Conservation (phyloP, 225 moss, liverwort and hornwort species). For the Physcomitrellopsis africana region DNA sequence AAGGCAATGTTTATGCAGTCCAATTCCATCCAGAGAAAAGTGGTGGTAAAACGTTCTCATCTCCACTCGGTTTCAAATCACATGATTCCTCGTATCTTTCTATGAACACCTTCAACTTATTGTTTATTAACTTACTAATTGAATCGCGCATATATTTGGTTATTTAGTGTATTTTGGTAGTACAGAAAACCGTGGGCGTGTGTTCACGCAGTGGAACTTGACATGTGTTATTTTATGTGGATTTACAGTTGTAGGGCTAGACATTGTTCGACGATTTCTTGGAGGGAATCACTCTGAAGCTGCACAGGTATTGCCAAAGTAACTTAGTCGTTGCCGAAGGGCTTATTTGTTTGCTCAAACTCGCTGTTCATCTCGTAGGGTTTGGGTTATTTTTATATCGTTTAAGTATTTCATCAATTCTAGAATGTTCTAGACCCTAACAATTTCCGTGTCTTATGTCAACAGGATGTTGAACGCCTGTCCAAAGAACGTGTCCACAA, state of each 20-base stretch:
- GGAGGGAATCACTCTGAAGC: constrained; percentile 69
- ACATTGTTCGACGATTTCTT: constrained; percentile 87
- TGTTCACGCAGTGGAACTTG: constrained; percentile 11
- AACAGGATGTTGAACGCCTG: constrained; percentile 75
- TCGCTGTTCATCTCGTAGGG: constrained; percentile 14
- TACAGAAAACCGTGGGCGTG: not conserved
- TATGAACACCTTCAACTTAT: not conserved
- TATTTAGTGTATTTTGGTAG: not conserved
- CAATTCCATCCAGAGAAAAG: constrained; percentile 99
- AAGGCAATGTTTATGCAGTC: constrained; percentile 86
- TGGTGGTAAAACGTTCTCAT: constrained; percentile 60
- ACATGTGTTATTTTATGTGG: constrained; percentile 14
- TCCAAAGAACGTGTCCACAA: constrained; percentile 52
- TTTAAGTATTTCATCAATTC: constrained; percentile 16
- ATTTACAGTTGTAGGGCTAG: constrained; percentile 81
- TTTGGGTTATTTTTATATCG: not conserved
- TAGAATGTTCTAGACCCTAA: constrained; percentile 12
- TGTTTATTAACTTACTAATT: not conserved
- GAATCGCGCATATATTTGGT: not conserved
- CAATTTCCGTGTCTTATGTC: constrained; percentile 12
- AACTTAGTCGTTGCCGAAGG: constrained; percentile 4
- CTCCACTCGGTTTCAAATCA: constrained; percentile 3
- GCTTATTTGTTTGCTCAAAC: not conserved
- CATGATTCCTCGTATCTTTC: not conserved
- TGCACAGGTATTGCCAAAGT: constrained; percentile 60